Percentiles rank a stretch among this genome's conserved stretches.
Evolutionary conservation across 1,284 basidiomycete species (phyloP).

Genomic region (Leccinum fallax): DNA sequence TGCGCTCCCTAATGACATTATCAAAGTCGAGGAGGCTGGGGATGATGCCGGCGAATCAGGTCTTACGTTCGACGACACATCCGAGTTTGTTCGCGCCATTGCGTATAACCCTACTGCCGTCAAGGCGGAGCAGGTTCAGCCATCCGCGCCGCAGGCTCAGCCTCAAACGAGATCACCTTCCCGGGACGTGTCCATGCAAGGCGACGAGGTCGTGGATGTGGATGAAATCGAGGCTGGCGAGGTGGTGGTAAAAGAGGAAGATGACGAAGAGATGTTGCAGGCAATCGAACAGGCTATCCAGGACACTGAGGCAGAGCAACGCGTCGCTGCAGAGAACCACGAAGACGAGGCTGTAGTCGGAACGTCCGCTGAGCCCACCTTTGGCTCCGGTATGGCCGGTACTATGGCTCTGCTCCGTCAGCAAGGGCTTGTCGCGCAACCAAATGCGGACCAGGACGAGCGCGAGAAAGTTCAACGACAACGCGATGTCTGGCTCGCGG

Average conservation of each 20-base stretch:
- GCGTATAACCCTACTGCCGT: conserved; percentile 59
- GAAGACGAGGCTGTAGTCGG: conserved; percentile 46
- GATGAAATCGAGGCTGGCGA: conserved; percentile 56
- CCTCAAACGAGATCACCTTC: conserved; percentile 46
- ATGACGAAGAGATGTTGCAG: conserved; percentile 72
- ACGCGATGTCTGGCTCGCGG: conserved; percentile 89
- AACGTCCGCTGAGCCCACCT: conserved; percentile 73
- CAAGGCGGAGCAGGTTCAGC: conserved; percentile 56
- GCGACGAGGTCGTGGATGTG: conserved; percentile 53
- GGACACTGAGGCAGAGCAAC: conserved; percentile 58
- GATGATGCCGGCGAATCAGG: conserved; percentile 57
- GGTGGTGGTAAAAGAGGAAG: conserved; percentile 76
- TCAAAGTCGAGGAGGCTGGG: conserved; percentile 66
- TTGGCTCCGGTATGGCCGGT: conserved; percentile 82
- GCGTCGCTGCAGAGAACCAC: conserved; percentile 37
- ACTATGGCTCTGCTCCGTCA: conserved; percentile 88
- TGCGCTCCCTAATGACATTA: conserved; percentile 44
- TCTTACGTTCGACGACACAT: conserved; percentile 94
- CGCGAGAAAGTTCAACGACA: conserved; percentile 85
- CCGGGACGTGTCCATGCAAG: conserved; percentile 58
- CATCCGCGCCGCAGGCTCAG: conserved; percentile 35
- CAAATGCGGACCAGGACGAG: conserved; percentile 67
- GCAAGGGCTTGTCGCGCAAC: conserved; percentile 83
- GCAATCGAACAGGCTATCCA: conserved; percentile 71
- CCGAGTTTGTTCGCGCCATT: conserved; percentile 94